Conservation (phyloP, 2,329 filamentous ascomycete genomes). For the Nemania sp. region DNA sequence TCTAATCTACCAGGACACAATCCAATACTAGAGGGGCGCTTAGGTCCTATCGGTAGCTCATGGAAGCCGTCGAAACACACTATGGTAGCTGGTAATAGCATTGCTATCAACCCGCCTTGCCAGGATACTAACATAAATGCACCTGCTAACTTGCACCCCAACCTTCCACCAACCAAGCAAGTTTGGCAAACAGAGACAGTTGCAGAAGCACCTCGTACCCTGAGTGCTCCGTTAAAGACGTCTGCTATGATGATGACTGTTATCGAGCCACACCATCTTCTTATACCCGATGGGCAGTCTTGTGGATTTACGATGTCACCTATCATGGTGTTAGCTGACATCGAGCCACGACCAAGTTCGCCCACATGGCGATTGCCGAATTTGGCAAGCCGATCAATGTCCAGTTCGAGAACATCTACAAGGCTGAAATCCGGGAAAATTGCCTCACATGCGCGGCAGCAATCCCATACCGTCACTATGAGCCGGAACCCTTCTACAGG, state of each 20-base stretch:
- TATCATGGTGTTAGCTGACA: constrained; percentile 34
- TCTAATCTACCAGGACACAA: constrained; percentile 11
- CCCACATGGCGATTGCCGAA: constrained; percentile 15
- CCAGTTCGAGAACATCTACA: constrained; percentile 17
- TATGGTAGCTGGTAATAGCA: not conserved
- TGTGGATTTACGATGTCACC: constrained; percentile 31
- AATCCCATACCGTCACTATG: constrained; percentile 30
- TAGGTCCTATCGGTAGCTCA: constrained; percentile 8
- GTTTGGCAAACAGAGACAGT: not conserved
- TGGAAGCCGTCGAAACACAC: constrained; percentile 9
- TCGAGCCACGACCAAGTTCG: constrained; percentile 22
- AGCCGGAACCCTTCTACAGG: constrained; percentile 32
- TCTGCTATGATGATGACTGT: constrained; percentile 26
- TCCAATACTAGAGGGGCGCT: constrained; percentile 7
- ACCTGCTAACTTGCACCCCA: not conserved
- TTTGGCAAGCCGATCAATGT: constrained; percentile 14
- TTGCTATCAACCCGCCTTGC: constrained; percentile 1
- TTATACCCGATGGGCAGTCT: constrained; percentile 7
- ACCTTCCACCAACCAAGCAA: not conserved
- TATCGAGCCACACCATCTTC: constrained; percentile 17
- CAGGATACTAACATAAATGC: not conserved
- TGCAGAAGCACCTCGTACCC: not conserved
- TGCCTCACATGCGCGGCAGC: constrained; percentile 27
- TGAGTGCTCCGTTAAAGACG: constrained; percentile 12
- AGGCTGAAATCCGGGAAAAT: constrained; percentile 29